These are phyloP conservation scores for Tilletia setariae DNA, from an alignment of 1,284 basidiomycete genomes.

Conservation along the genomic window DNA sequence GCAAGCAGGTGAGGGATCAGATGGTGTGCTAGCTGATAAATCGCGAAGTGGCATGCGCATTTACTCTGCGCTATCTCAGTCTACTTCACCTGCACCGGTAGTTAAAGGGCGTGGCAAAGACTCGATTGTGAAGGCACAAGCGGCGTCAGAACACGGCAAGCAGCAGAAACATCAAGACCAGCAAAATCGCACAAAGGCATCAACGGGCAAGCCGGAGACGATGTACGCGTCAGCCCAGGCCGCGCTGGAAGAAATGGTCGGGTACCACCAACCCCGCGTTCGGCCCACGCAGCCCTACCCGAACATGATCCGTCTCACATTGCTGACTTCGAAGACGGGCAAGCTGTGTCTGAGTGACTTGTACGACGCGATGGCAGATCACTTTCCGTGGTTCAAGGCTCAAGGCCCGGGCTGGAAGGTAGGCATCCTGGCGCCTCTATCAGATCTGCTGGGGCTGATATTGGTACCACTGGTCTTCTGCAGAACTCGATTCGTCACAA, in stretches of 20 bases:
- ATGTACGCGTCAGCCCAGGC: constrained; percentile 12
- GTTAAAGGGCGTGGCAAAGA: too few species aligned
- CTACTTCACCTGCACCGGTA: too few species aligned
- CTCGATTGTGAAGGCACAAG: too few species aligned
- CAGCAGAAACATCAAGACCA: neutral
- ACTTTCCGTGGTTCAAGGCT: constrained; percentile 15
- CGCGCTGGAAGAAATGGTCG: constrained; percentile 1
- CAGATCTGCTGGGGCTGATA: neutral
- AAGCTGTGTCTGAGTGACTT: constrained; percentile 7
- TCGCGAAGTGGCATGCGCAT: too few species aligned
- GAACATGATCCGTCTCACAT: constrained; percentile 6
- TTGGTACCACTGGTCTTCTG: too few species aligned
- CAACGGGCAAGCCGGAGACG: constrained; percentile 7
- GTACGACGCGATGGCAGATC: constrained; percentile 5
- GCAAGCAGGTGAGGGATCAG: too few species aligned
- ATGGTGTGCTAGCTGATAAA: too few species aligned
- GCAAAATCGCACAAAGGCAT: neutral
- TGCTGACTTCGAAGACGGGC: neutral
- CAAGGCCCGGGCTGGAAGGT: constrained; percentile 12
- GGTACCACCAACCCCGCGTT: constrained; percentile 1
- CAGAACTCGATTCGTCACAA: constrained; percentile 16
- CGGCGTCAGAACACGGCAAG: too few species aligned
- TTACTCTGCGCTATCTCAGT: too few species aligned
- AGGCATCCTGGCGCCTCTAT: neutral
- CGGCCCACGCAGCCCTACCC: constrained; percentile 4